Conservation (phyloP, 352 stramenopile species). For the Globisporangium perplexum region DNA sequence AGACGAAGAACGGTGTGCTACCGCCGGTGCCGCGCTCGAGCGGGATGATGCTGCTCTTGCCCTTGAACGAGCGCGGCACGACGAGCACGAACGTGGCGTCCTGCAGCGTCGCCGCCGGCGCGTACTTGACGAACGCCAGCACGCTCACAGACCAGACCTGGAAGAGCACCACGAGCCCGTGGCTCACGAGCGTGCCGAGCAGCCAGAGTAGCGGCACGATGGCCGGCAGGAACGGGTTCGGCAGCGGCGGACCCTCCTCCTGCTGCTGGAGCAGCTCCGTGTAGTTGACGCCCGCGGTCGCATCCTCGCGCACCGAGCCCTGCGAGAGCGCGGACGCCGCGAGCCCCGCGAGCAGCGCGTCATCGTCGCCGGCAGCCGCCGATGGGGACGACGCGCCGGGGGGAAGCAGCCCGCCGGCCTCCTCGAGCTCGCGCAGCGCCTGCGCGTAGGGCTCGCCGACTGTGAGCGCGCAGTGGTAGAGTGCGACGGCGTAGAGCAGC, state of each 20-base stretch:
- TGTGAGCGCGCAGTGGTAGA: conserved; percentile 66
- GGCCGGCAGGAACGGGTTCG: conserved; percentile 87
- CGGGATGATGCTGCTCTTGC: conserved; percentile 81
- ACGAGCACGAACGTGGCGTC: conserved; percentile 79
- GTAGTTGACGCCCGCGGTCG: conserved; percentile 41
- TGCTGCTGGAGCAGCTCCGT: conserved; percentile 49
- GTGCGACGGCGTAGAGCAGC: conserved; percentile 58
- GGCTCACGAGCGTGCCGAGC: conserved; percentile 65
- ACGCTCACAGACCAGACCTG: conserved; percentile 86
- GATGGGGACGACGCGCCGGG: not conserved
- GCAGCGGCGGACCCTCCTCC: conserved; percentile 64
- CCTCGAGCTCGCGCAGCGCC: conserved; percentile 67
- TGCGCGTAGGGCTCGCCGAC: conserved; percentile 65
- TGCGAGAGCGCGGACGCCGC: conserved; percentile 68
- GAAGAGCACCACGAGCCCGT: conserved; percentile 85
- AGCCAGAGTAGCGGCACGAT: conserved; percentile 89
- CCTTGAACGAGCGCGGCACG: conserved; percentile 80
- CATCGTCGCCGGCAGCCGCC: conserved; percentile 24
- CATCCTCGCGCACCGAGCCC: conserved; percentile 51
- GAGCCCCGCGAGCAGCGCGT: conserved; percentile 39
- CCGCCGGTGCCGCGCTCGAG: conserved; percentile 40
- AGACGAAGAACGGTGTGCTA: conserved; percentile 66
- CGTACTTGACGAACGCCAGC: conserved; percentile 83
- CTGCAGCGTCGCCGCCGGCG: conserved; percentile 45
- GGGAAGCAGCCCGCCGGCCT: conserved; percentile 41